Evolutionary conservation across 441 rosid species (phyloP), one percentile per base, ranked within the genome.

Genomic region (Erodium texanum): DNA sequence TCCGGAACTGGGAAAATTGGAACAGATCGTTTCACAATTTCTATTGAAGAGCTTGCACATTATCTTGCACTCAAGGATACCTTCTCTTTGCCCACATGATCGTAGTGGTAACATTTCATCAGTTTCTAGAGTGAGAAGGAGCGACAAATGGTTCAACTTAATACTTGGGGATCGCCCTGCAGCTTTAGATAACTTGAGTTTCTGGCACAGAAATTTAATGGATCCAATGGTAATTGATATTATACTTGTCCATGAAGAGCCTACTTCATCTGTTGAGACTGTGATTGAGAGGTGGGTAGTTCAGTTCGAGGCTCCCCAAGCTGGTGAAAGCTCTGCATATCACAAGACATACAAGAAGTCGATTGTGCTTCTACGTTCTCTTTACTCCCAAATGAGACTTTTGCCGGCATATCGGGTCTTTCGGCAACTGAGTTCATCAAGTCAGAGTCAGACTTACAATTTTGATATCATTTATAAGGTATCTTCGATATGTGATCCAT

Each of bases 131-230:
- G 82, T 71, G 27, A 87, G 72, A 73, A 89, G 82, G 85, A 92
- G 83, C 62, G 98, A 92, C 75, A 89, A 79, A 82, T 92, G 98
- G 98, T 92, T 92, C 76, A 87, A 89, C 80, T 80, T 92, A 66
- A 85, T 86, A 2, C 81, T 89, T 66, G 98, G 98, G 66, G 95
- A 85, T 70, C 93, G 93, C 70, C 95, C 96, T 24, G 82, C 89
- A 0, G 91, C 83, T 11, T 66, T 86, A 8, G 95, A 88, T 65
- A 86, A 82, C 74, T 68, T 89, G 75, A 81, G 85, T 75, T 87
- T 86, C 74, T 88, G 95, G 93, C 93, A 84, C 54, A 78, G 85
- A 62, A 87, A 83, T 76, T 65, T 87, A 12, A 66, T 84, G 79
- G 98, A 88, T 66, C 91, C 95, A 0, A 84, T 89, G 93, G 81